phyloP scores from a whole-genome alignment of 1,284 basidiomycete species.

The Austroboletus olivaceoglutinosus region DNA sequence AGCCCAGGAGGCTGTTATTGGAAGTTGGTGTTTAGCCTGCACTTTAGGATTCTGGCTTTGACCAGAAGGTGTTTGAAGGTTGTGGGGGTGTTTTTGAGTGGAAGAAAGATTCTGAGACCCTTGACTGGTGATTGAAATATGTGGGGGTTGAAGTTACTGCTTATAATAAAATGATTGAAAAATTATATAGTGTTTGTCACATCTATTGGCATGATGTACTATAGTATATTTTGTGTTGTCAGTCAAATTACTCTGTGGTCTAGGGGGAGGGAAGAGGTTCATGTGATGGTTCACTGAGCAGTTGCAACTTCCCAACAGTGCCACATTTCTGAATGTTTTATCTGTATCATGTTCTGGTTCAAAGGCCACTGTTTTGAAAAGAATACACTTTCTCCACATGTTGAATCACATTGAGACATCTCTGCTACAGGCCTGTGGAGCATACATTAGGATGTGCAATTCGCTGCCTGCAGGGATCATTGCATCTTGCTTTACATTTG shows the following conservation, averaged over 20 bases:
- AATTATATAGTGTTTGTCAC: no score
- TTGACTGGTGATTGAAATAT: slow-evolving; percentile 16
- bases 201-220: no score
- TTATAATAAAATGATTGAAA: not conserved
- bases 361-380: not conserved
- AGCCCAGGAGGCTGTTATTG: slow-evolving; percentile 35
- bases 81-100: slow-evolving; percentile 40
- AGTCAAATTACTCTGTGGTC: no score
- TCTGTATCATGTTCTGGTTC: not conserved
- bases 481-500: not conserved
- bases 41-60: slow-evolving; percentile 37
- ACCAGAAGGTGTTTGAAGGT: slow-evolving; percentile 32
- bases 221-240: no score
- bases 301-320: not conserved
- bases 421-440: not conserved
- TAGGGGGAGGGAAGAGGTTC: no score
- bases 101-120: slow-evolving; percentile 16
- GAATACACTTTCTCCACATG: not conserved
- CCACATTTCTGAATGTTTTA: not conserved
- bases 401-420: not conserved
- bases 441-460: no score
- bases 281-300: no score
- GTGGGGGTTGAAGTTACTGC: not conserved
- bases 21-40: slow-evolving; percentile 37
- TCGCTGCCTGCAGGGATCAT: not conserved